Conservation (phyloP, 1,284 basidiomycete genomes). For the Salmacisia buchloeana region DNA sequence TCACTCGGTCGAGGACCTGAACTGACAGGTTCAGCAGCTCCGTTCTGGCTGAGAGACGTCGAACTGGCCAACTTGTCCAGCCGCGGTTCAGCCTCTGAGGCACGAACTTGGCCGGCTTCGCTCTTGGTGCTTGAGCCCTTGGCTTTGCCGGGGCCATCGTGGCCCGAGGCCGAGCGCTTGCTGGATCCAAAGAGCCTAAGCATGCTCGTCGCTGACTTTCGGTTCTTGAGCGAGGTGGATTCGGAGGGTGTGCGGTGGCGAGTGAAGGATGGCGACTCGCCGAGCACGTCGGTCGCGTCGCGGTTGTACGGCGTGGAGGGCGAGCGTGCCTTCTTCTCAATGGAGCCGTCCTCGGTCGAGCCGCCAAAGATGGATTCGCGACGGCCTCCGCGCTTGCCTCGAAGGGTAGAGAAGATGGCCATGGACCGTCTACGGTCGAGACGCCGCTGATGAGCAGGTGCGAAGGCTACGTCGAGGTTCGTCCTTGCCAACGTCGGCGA, state of each 20-base stretch:
- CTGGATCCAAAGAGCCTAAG: constrained; percentile 30
- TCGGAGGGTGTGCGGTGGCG: constrained; percentile 17
- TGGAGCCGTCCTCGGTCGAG: constrained; percentile 17
- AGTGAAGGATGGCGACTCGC: constrained; percentile 23
- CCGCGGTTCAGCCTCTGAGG: background rate
- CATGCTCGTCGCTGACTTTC: constrained; percentile 23
- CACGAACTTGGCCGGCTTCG: background rate
- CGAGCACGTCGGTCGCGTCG: constrained; percentile 26
- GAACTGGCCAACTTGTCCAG: background rate
- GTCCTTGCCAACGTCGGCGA: no score
- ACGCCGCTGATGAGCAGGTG: no score
- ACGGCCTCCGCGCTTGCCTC: constrained; percentile 17
- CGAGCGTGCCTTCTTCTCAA: constrained; percentile 13
- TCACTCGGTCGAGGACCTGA: constrained; percentile 29
- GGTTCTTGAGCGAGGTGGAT: constrained; percentile 20
- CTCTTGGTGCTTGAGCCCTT: background rate
- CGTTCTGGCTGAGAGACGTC: background rate
- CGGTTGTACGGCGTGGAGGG: constrained; percentile 9
- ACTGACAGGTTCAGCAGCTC: background rate
- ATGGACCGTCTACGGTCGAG: no score
- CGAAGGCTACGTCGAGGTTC: no score
- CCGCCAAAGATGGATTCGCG: constrained; percentile 9
- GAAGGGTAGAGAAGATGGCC: constrained; percentile 24
- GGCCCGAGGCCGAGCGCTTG: constrained; percentile 2
- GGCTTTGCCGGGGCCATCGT: background rate